A percentile compares a stretch with the other conserved stretches of the same genome.
These are phyloP conservation scores for Botrytis sinoallii DNA, from an alignment of 2,329 filamentous ascomycete genomes.

Conservation along the genomic window DNA sequence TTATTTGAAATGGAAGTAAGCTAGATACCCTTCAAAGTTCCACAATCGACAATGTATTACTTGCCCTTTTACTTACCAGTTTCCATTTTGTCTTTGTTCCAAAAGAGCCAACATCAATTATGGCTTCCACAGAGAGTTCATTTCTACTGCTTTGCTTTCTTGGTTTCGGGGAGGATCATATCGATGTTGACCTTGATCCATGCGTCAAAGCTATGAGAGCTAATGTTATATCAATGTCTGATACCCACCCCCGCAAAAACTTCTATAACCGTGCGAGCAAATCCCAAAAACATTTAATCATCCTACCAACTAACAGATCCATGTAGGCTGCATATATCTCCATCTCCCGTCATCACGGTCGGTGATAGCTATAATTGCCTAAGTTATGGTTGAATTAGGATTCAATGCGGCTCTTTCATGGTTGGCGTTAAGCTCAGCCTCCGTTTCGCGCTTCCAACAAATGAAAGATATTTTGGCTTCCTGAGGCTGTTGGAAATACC, in stretches of 20 bases:
- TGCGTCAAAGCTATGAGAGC: not conserved
- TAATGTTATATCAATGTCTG: not conserved
- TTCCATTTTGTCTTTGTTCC: not conserved
- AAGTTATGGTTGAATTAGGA: not conserved
- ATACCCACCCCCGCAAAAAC: not conserved
- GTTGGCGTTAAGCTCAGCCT: constrained; percentile 12
- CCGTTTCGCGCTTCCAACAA: not conserved
- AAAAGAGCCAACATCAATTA: not conserved
- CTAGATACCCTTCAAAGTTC: not conserved
- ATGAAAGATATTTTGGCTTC: not conserved
- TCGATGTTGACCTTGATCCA: not conserved
- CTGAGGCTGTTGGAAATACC: not conserved
- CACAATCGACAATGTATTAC: not conserved
- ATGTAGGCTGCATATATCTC: no score
- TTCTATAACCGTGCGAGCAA: not conserved
- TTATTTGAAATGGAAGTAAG: not conserved
- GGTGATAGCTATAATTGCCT: not conserved
- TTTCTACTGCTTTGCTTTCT: not conserved
- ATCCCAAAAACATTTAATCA: not conserved
- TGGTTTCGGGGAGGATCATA: not conserved
- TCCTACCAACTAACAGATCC: constrained; percentile 1
- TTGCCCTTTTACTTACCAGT: not conserved
- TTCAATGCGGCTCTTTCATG: not conserved
- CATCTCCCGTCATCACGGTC: not conserved
- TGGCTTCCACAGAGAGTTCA: not conserved